Evolutionary conservation across 768 basidiomycete species (phyloP), one percentile per base, ranked within the genome.

Genomic region (Tylopilus subfusipes): DNA sequence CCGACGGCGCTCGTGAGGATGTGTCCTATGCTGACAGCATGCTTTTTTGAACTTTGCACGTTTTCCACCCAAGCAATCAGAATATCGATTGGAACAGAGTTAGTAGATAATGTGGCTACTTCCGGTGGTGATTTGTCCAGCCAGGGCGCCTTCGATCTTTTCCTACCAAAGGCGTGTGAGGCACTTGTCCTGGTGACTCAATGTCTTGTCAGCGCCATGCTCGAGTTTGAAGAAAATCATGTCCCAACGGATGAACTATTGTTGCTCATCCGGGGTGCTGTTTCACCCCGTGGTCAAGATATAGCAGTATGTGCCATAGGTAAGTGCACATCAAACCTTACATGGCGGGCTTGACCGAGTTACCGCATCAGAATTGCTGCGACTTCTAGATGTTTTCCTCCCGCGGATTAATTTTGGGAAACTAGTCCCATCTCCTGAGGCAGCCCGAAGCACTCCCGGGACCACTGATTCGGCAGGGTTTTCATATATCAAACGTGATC

Each of bases 341-440:
- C 31, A 34, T 42, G 24, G 8, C 30, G n/a, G 49, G 42, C 11
- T 29, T 42, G 48, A 67, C 42, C 18, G 22, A 25, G 29, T 48
- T 27, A 44, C 9, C 48, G 18, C 63, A 92, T 90, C 62, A 95
- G 93, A 84, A 57, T 75, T 89, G 5, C 78, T 96, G 16, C 80
- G 81, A 14, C 72, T 85, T n/a, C 75, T 95, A 18, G 88, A 95
- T 64, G 54, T 72, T n/a, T 89, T 96, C 65, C 77, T 94, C 24
- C 94, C 93, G 9, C 83, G 91, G 14, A 86, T 94, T 56, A 85
- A 89, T 59, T 88, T 93, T 64, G 85, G 87, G 42, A 86, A 82
- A 68, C 77, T 82, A 2, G 76, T 86, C 38, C 22, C 55, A 21
- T 45, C 61, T 31, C 51, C 63, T 19, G 10, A 27, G 24, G 13